A percentile compares a stretch with the other conserved stretches of the same genome.
Conservation (phyloP, 805 yeast genomes). For the Tetrapisispora taiwanensis region DNA sequence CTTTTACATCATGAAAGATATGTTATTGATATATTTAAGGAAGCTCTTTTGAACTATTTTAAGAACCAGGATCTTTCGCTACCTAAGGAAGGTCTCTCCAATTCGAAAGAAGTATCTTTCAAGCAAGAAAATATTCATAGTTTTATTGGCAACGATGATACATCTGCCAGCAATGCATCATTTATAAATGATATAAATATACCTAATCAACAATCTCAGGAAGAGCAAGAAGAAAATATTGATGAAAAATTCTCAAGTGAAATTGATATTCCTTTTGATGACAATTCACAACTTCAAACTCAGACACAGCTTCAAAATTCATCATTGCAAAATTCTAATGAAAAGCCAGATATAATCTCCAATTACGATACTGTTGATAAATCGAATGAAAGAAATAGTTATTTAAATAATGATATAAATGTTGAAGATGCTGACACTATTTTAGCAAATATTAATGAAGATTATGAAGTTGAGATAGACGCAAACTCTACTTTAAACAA, state of each 20-base stretch:
- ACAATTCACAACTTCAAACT: neutral
- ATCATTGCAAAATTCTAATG: no score
- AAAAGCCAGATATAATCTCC: no score
- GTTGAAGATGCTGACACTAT: neutral
- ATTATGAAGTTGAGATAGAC: neutral
- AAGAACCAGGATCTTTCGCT: constrained; percentile 29
- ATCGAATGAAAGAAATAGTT: no score
- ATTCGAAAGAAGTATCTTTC: neutral
- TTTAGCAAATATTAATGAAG: neutral
- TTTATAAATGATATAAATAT: neutral
- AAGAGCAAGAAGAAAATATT: neutral
- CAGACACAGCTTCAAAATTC: neutral
- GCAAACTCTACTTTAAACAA: neutral
- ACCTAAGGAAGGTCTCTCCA: constrained; percentile 15
- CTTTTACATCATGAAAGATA: constrained; percentile 54
- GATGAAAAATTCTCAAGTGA: constrained; percentile 1
- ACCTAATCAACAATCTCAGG: neutral
- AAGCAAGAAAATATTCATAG: neutral
- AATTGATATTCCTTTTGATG: constrained; percentile 1
- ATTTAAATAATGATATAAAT: neutral
- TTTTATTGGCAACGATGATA: neutral
- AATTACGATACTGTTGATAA: no score
- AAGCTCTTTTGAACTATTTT: constrained; percentile 40
- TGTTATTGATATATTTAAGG: constrained; percentile 47
- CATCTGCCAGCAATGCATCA: neutral